Base-by-base conservation (phyloP, 306 rosid species). In the Cajanus cajan region DNA sequence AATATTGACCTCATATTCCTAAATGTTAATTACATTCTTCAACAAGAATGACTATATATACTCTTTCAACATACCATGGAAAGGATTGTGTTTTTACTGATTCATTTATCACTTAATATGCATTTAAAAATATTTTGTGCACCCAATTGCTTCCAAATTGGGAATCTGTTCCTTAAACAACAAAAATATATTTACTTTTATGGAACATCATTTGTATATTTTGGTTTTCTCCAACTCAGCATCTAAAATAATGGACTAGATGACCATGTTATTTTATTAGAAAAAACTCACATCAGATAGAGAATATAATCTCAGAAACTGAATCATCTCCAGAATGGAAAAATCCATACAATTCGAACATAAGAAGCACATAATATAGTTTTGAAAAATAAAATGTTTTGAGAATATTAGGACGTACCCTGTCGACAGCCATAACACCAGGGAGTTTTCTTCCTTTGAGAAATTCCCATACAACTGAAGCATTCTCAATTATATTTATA, bases 371-470 rank as follows among this genome's bases (percentile, higher is more conserved):
- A 15, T 51, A 47, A 61, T 68, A 74, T 15, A 51, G 79, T 54
- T 16, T 39, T 44, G 70, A 75, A 57, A 68, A 79, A 59, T 21
- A 79, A 41, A 36, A 33, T 24, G 34, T 50, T 25, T 73, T 15
- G 8, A 37, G 41, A 70, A 63, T 19, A 15, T 6, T 18, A 69
- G 34, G 70, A 62, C 88, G 47, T 86, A 95, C 98, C 72, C 87
- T 91, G 82, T 92, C 98, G 19, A 92, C 76, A 71, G 97, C 97
- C 76, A 74, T 52, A 73, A 90, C 87, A 44, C 96, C 98, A 4
- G 98, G 98, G 68, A 92, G 98, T 82, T 88, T 91, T 84, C 94
- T 88, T 83, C 95, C 92, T 85, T 93, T 91, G 78, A 95, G 90
- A 90, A 88, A 91, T 79, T 90, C 96, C 98, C 98, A 92, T 73